A percentile compares a stretch with the other conserved stretches of the same genome.
phyloP scores from a whole-genome alignment of 2,329 filamentous ascomycete genomes.

The Xylariales sp. region DNA sequence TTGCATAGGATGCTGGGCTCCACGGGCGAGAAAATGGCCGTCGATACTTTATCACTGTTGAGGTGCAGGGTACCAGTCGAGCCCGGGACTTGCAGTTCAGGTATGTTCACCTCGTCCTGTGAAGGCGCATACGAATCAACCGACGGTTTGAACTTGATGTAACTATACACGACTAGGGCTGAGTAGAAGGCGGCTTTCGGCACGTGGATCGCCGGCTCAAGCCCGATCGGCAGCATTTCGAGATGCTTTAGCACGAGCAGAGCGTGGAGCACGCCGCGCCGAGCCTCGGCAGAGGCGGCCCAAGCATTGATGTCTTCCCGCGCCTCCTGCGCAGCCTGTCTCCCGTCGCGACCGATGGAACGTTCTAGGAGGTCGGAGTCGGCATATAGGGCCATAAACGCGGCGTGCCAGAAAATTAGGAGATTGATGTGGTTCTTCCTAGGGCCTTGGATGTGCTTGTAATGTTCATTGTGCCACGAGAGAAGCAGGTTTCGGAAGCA shows the following conservation, averaged over 20 bases:
- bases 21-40: constrained; percentile 29
- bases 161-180: constrained; percentile 34
- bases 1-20: constrained; percentile 36
- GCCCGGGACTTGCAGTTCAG: constrained; percentile 30
- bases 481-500: constrained; percentile 32
- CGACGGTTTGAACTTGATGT: constrained; percentile 34
- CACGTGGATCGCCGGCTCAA: constrained; percentile 36
- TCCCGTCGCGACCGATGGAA: constrained; percentile 34
- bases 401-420: constrained; percentile 35
- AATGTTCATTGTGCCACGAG: constrained; percentile 34
- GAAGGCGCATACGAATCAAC: constrained; percentile 24
- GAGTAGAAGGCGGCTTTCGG: constrained; percentile 36
- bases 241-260: constrained; percentile 30
- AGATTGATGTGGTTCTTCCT: constrained; percentile 36
- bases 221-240: constrained; percentile 36
- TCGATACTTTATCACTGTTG: constrained; percentile 21
- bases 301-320: constrained; percentile 24
- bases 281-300: constrained; percentile 30
- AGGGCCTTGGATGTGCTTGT: constrained; percentile 29
- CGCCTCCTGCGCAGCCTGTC: constrained; percentile 29
- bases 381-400: constrained; percentile 33
- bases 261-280: constrained; percentile 33
- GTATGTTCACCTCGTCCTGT: constrained; percentile 31
- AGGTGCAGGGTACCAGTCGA: constrained; percentile 17
- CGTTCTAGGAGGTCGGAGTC: constrained; percentile 31